Conservation (phyloP, 768 basidiomycete genomes). For the Leucocoprinus leucothites region DNA sequence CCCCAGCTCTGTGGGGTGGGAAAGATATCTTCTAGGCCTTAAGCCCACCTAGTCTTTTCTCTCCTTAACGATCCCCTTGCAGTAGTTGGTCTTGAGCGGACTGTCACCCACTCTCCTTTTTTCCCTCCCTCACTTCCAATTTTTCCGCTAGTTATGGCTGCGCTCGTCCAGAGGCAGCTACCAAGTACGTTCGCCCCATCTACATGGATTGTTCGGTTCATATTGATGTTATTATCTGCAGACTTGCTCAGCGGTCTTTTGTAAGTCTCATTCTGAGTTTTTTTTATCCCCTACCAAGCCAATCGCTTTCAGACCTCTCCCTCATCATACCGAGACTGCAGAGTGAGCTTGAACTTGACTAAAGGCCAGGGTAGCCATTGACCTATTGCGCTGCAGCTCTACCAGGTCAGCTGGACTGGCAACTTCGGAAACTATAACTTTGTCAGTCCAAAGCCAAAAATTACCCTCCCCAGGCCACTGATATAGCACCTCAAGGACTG, state of each 20-base stretch:
- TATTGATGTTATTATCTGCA: background rate
- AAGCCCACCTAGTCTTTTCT: too few species aligned
- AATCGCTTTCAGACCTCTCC: background rate
- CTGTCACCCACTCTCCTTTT: background rate
- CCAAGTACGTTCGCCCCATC: slow-evolving; percentile 8
- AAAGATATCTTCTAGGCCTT: slow-evolving; percentile 11
- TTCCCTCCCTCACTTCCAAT: slow-evolving; percentile 11
- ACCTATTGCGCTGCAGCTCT: background rate
- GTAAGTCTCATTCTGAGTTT: background rate
- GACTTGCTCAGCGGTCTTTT: background rate
- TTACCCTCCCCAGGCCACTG: background rate
- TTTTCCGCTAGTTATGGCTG: slow-evolving; percentile 6
- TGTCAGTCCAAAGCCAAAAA: background rate
- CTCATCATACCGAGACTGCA: background rate
- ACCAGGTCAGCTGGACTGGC: slow-evolving; percentile 12
- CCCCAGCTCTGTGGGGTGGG: slow-evolving; percentile 17
- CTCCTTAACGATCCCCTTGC: background rate
- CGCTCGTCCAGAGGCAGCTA: slow-evolving; percentile 17
- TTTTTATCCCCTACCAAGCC: too few species aligned
- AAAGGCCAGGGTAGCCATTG: background rate
- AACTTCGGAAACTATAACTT: background rate
- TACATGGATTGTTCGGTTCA: background rate
- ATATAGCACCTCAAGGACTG: background rate
- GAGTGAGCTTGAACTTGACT: background rate
- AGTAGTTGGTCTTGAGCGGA: too few species aligned